Conservation (phyloP, 2,329 filamentous ascomycete species). For the Trichoderma gracile region DNA sequence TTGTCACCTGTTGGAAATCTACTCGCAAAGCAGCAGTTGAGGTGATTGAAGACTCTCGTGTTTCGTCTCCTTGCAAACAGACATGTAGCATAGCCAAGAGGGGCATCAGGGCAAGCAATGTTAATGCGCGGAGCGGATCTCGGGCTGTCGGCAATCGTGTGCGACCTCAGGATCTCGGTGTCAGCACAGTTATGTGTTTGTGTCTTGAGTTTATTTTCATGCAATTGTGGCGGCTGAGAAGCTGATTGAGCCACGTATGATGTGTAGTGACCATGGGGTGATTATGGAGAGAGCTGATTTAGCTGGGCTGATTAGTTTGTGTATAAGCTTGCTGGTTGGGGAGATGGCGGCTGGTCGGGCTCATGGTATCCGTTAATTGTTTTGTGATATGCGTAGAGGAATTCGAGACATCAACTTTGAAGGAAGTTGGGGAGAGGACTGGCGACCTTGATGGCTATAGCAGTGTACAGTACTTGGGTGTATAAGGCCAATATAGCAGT, state of each 20-base stretch:
- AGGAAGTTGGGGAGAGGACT: too few relatives aligned
- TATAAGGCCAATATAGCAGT: neutral
- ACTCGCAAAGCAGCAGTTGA: neutral
- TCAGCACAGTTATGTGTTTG: neutral
- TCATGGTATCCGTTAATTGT: neutral
- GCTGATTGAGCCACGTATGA: neutral
- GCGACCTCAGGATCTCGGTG: slow-evolving; percentile 10
- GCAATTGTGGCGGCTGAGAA: slow-evolving; percentile 8
- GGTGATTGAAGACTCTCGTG: too few relatives aligned
- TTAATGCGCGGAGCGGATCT: slow-evolving; percentile 2
- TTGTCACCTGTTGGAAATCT: neutral
- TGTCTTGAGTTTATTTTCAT: neutral
- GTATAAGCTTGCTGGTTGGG: neutral
- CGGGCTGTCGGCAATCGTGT: slow-evolving; percentile 18
- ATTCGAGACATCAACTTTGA: too few relatives aligned
- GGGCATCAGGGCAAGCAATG: neutral
- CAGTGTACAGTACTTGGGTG: too few relatives aligned
- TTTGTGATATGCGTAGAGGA: neutral
- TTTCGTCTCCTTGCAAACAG: too few relatives aligned
- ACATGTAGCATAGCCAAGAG: neutral
- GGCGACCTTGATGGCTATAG: too few relatives aligned
- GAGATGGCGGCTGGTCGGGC: neutral
- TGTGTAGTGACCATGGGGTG: neutral
- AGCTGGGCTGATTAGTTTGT: neutral
- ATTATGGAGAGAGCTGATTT: neutral